phyloP scores from a whole-genome alignment of 805 yeast species.

The Candida morakotiae region DNA sequence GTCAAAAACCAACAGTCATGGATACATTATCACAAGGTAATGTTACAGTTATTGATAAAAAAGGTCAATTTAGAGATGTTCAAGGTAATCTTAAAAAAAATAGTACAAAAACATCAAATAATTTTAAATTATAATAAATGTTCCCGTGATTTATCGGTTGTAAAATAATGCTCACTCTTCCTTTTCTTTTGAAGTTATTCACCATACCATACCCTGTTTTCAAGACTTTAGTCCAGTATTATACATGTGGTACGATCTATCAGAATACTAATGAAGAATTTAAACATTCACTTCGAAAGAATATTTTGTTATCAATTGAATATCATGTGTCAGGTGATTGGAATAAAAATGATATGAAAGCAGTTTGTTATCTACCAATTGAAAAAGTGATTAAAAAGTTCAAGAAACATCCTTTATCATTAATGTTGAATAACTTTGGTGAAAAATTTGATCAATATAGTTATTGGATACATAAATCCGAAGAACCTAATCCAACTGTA shows the following conservation, averaged over 20 bases:
- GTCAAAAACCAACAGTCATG: constrained; percentile 58
- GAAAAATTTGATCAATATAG: constrained; percentile 20
- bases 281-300: constrained; percentile 24
- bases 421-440: constrained; percentile 12
- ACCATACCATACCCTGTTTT: constrained; percentile 21
- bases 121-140: constrained; percentile 20
- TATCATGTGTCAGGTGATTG: constrained; percentile 22
- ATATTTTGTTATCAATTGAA: constrained; percentile 22
- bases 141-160: neutral
- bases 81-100: constrained; percentile 61
- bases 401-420: constrained; percentile 10
- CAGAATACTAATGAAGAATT: constrained; percentile 25
- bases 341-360: constrained; percentile 18
- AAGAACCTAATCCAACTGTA: constrained; percentile 11
- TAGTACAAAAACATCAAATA: constrained; percentile 24
- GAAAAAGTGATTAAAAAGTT: constrained; percentile 13
- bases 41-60: constrained; percentile 70
- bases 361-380: constrained; percentile 19
- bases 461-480: constrained; percentile 30
- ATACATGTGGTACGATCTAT: constrained; percentile 30
- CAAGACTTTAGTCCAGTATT: constrained; percentile 20
- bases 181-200: constrained; percentile 17
- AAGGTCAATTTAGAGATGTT: constrained; percentile 72
- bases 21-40: constrained; percentile 70
- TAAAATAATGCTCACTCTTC: constrained; percentile 14